Conservation (phyloP, 495 filamentous ascomycete genomes). For the Darksidea phi region DNA sequence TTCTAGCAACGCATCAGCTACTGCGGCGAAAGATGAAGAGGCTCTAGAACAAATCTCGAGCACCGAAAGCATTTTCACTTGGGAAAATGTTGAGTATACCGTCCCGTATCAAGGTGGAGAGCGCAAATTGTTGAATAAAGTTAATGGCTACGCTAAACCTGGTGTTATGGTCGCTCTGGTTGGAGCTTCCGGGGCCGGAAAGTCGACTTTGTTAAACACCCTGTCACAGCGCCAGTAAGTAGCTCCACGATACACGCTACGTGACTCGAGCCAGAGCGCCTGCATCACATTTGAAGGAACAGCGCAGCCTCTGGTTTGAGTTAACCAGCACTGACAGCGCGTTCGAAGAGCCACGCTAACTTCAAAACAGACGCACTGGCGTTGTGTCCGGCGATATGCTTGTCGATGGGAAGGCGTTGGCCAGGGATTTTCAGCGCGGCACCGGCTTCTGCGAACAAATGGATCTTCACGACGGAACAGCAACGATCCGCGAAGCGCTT, state of each 20-base stretch:
- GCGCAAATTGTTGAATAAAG: slow-evolving; percentile 66
- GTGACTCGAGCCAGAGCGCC: too few species aligned
- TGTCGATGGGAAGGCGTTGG: slow-evolving; percentile 70
- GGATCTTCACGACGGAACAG: slow-evolving; percentile 72
- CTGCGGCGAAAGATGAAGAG: slow-evolving; percentile 39
- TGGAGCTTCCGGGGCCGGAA: slow-evolving; percentile 82
- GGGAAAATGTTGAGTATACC: slow-evolving; percentile 68
- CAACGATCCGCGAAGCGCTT: slow-evolving; percentile 65
- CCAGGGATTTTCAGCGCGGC: slow-evolving; percentile 69
- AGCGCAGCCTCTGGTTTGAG: too few species aligned
- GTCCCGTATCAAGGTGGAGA: slow-evolving; percentile 71
- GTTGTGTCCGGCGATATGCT: slow-evolving; percentile 72
- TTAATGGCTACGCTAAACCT: slow-evolving; percentile 77
- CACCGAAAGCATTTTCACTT: slow-evolving; percentile 72
- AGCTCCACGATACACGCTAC: too few species aligned
- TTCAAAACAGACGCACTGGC: slow-evolving; percentile 52
- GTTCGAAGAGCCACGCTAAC: too few species aligned
- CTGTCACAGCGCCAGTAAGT: slow-evolving; percentile 66
- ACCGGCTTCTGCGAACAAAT: slow-evolving; percentile 88
- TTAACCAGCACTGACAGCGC: too few species aligned
- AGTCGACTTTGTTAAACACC: slow-evolving; percentile 73
- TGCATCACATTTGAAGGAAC: too few species aligned
- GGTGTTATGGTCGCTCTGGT: slow-evolving; percentile 78
- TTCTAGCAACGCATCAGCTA: slow-evolving; percentile 15
- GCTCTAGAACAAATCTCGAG: slow-evolving; percentile 57